These are phyloP conservation scores for Triglochin maritima DNA, from an alignment of 106 monocot species.

Conservation along the genomic window DNA sequence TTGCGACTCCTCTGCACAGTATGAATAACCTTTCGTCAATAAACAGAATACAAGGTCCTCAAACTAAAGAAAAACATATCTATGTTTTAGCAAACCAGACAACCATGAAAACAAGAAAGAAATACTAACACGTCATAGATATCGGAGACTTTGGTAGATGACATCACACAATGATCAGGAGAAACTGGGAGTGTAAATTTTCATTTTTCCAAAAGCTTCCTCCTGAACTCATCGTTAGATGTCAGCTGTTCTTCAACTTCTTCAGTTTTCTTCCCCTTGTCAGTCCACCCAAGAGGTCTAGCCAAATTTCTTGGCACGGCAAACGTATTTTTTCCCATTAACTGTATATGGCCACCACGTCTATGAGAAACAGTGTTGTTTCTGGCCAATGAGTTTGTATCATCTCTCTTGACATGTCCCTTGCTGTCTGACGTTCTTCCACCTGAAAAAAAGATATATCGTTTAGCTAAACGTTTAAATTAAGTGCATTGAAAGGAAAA, in stretches of 20 bases:
- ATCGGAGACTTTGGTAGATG: too few relatives aligned
- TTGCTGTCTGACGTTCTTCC: conserved; percentile 8
- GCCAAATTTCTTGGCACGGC: conserved; percentile 53
- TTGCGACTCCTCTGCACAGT: not conserved
- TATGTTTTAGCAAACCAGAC: too few relatives aligned
- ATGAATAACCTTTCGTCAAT: too few relatives aligned
- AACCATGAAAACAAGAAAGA: too few relatives aligned
- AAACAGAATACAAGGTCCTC: too few relatives aligned
- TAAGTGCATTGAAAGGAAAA: too few relatives aligned
- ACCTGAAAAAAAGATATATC: conserved; percentile 23
- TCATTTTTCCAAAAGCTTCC: conserved; percentile 69
- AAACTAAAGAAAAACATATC: too few relatives aligned
- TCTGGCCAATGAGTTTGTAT: not conserved
- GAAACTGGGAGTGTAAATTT: not conserved
- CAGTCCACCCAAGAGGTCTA: conserved; percentile 53
- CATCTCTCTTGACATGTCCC: not conserved
- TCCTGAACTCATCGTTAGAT: conserved; percentile 83
- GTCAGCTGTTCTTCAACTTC: conserved; percentile 45
- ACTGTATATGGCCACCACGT: conserved; percentile 17
- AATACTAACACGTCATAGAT: too few relatives aligned
- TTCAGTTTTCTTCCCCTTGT: conserved; percentile 27
- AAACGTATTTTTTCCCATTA: conserved; percentile 53
- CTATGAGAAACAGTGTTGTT: conserved; percentile 4
- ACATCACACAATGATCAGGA: not conserved
- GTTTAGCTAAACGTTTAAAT: not conserved